Conservation (phyloP, 495 filamentous ascomycete genomes). For the Xylaria bambusicola region DNA sequence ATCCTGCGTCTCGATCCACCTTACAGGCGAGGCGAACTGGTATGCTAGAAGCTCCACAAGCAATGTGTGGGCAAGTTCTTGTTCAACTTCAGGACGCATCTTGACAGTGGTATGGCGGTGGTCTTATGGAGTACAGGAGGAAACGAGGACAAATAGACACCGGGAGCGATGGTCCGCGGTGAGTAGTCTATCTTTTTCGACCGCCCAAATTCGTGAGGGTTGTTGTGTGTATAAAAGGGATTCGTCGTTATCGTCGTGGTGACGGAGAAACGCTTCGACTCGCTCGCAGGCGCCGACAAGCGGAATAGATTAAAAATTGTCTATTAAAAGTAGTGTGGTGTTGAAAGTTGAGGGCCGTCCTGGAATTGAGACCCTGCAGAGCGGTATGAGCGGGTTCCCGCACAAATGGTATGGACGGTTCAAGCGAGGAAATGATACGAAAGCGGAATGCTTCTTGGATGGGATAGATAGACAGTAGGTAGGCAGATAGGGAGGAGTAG, state of each 20-base stretch:
- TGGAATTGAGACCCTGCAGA: too few species aligned
- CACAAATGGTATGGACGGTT: too few species aligned
- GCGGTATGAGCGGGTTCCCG: too few species aligned
- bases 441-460: background rate
- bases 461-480: too few species aligned
- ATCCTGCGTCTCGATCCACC: slow-evolving; percentile 99
- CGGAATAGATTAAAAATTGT: too few species aligned
- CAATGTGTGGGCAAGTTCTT: slow-evolving; percentile 96
- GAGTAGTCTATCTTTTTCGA: background rate
- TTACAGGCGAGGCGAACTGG: slow-evolving; percentile 96
- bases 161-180: background rate
- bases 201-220: background rate
- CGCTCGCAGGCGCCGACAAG: too few species aligned
- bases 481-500: background rate
- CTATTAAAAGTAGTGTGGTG: too few species aligned
- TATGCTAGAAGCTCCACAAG: slow-evolving; percentile 98
- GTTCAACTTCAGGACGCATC: slow-evolving; percentile 98
- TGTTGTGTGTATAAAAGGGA: slow-evolving; percentile 17
- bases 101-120: background rate
- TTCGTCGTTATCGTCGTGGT: background rate
- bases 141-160: background rate
- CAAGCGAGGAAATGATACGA: too few species aligned
- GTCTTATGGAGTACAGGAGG: background rate
- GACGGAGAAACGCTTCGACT: too few species aligned
- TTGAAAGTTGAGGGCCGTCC: too few species aligned